Evolutionary conservation across 2,329 filamentous ascomycete genomes (phyloP).

Genomic region (Didymella arachidicola): DNA sequence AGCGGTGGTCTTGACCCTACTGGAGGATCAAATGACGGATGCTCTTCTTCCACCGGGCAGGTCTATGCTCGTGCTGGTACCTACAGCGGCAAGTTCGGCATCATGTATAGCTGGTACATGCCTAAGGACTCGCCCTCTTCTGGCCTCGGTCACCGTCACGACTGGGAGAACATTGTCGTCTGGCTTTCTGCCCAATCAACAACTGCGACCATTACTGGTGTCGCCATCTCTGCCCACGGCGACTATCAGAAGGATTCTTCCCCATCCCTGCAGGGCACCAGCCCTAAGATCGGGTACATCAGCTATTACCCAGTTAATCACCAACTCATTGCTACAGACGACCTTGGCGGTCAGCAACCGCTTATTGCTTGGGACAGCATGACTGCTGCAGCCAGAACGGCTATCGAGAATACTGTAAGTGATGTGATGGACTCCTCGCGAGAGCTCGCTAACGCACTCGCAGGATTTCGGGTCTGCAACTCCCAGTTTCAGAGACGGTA

Average conservation of each 20-base stretch:
- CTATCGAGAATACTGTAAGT: slow-evolving; percentile 53
- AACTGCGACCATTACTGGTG: slow-evolving; percentile 56
- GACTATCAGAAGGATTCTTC: slow-evolving; percentile 52
- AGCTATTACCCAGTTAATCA: slow-evolving; percentile 60
- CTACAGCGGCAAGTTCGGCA: slow-evolving; percentile 55
- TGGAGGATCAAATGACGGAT: slow-evolving; percentile 52
- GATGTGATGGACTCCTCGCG: neutral
- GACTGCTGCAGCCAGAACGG: slow-evolving; percentile 52
- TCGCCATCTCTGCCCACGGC: slow-evolving; percentile 63
- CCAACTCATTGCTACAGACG: slow-evolving; percentile 53
- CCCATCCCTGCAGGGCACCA: slow-evolving; percentile 51
- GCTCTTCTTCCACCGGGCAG: slow-evolving; percentile 58
- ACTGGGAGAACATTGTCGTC: slow-evolving; percentile 64
- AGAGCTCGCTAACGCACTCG: neutral
- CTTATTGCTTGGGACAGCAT: slow-evolving; percentile 61
- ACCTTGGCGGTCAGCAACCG: slow-evolving; percentile 56
- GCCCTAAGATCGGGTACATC: slow-evolving; percentile 59
- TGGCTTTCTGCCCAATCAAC: slow-evolving; percentile 56
- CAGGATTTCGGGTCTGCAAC: slow-evolving; percentile 56
- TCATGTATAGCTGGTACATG: slow-evolving; percentile 64
- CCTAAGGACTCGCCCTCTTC: slow-evolving; percentile 57
- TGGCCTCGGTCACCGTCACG: slow-evolving; percentile 61
- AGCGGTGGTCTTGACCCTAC: slow-evolving; percentile 56
- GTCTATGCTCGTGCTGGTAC: slow-evolving; percentile 58
- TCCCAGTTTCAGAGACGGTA: slow-evolving; percentile 58